A percentile compares a stretch with the other conserved stretches of the same genome.
These are phyloP conservation scores for Chamaecyparis obtusa DNA, from an alignment of 75 land plant genomes.

Conservation along the genomic window DNA sequence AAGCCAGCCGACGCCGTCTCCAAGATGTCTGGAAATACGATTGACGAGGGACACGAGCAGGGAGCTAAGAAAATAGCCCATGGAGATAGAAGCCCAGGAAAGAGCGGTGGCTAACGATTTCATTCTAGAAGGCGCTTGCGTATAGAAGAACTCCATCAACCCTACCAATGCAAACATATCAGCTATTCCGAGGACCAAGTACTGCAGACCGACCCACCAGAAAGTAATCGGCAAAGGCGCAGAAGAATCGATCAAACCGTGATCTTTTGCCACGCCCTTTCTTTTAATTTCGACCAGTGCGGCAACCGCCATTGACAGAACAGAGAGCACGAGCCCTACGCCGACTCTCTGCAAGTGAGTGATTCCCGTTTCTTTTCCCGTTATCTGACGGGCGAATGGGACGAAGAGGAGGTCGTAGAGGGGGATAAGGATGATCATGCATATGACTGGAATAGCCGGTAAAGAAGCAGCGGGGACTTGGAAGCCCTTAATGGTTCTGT, in stretches of 20 bases:
- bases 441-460: conserved; percentile 17
- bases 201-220: conserved; percentile 55
- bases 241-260: conserved; percentile 14
- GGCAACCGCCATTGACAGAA: conserved; percentile 32
- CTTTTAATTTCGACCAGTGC: conserved; percentile 41
- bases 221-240: conserved; percentile 36
- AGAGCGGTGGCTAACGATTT: conserved; percentile 21
- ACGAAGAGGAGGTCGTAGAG: conserved; percentile 35
- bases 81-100: conserved; percentile 15
- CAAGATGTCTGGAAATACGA: conserved; percentile 14
- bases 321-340: conserved; percentile 21
- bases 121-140: conserved; percentile 46
- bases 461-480: conserved; percentile 32
- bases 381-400: conserved; percentile 23
- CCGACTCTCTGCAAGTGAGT: conserved; percentile 42
- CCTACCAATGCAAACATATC: conserved; percentile 59
- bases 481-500: conserved; percentile 44
- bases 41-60: conserved; percentile 39
- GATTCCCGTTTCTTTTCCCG: conserved; percentile 28
- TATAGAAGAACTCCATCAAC: conserved; percentile 63
- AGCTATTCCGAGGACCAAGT: conserved; percentile 45
- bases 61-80: conserved; percentile 41
- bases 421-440: conserved; percentile 21
- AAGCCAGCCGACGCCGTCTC: conserved; percentile 24
- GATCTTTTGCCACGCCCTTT: conserved; percentile 10